Conservation (phyloP, 108 stramenopile species). For the Fistulifera pelliculosa region DNA sequence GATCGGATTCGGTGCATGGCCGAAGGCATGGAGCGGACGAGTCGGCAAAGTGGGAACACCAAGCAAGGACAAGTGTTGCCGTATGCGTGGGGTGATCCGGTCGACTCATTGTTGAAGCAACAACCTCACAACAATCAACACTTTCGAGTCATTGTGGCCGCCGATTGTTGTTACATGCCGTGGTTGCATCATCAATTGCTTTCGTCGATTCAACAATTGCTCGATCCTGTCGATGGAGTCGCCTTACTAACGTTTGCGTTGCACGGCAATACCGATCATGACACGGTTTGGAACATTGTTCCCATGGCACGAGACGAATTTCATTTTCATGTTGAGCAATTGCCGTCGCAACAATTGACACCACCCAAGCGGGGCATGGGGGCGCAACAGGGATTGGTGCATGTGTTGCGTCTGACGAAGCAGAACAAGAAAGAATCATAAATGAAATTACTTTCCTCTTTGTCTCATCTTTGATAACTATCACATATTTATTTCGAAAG, state of each 20-base stretch:
- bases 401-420: constrained; percentile 20
- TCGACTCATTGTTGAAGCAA: constrained; percentile 7
- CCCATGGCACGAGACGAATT: constrained; percentile 18
- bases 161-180: constrained; percentile 44
- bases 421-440: not conserved
- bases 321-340: constrained; percentile 30
- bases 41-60: constrained; percentile 5
- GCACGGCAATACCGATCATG: constrained; percentile 30
- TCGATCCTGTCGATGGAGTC: constrained; percentile 19
- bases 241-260: constrained; percentile 29
- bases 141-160: constrained; percentile 36
- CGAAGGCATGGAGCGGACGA: constrained; percentile 28
- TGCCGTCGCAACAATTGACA: constrained; percentile 26
- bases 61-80: constrained; percentile 18
- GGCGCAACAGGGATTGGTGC: constrained; percentile 25
- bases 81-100: constrained; percentile 30
- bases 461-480: too few relatives aligned
- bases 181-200: constrained; percentile 25
- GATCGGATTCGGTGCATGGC: constrained; percentile 38
- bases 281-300: constrained; percentile 32
- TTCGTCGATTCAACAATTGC: constrained; percentile 17
- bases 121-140: not conserved
- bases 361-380: constrained; percentile 26
- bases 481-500: too few relatives aligned
- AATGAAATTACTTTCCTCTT: too few relatives aligned